A percentile compares a stretch with the other conserved stretches of the same genome.
phyloP scores from a whole-genome alignment of 179 eudicot species.

The Spergularia azorica region DNA sequence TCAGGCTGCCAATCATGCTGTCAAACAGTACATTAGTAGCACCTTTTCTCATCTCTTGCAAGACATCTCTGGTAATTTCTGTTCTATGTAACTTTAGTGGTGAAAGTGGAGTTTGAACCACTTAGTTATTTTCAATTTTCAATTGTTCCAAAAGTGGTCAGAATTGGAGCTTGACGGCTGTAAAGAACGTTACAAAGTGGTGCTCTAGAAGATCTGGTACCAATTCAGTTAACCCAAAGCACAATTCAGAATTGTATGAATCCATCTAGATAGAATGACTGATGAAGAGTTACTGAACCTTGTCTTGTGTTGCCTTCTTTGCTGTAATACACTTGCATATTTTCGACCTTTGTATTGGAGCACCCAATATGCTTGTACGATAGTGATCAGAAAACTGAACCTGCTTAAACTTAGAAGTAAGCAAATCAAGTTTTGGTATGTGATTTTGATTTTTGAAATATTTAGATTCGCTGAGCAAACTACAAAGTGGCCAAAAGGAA shows the following conservation, averaged over 20 bases:
- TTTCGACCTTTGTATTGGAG: background rate
- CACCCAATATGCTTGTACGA: constrained; percentile 1
- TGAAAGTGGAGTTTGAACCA: background rate
- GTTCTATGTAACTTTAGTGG: background rate
- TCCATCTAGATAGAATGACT: background rate
- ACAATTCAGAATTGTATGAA: background rate
- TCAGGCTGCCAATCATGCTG: constrained; percentile 78
- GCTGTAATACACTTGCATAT: background rate
- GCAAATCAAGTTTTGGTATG: background rate
- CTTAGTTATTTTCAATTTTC: background rate
- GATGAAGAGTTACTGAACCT: background rate
- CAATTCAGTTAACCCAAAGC: background rate
- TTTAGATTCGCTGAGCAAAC: constrained; percentile 69
- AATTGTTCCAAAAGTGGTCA: background rate
- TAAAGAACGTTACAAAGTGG: background rate
- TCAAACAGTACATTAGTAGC: constrained; percentile 66
- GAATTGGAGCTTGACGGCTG: background rate
- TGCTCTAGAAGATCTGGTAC: constrained; percentile 4
- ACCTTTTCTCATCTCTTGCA: constrained; percentile 63
- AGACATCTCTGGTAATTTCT: constrained; percentile 62
- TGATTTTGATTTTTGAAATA: constrained; percentile 18
- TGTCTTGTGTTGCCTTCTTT: background rate
- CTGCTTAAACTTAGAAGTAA: background rate
- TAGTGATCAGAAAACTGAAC: background rate
- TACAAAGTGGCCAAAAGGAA: constrained; percentile 60